phyloP scores from a whole-genome alignment of 129 eudicot genomes.

The Kitagawia praeruptora region DNA sequence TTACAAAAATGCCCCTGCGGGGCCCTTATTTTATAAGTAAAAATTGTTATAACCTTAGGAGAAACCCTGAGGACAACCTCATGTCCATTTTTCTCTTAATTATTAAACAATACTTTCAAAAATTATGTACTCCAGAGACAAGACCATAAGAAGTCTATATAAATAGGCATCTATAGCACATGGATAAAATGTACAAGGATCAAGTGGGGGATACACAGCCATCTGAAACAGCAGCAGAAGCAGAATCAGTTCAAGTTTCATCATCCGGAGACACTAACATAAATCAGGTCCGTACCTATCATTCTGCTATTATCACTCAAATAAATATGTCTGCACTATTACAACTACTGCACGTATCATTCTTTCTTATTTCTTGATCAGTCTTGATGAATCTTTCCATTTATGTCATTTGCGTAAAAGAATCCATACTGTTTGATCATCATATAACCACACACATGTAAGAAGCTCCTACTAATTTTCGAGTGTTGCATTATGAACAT shows the following conservation, averaged over 20 bases:
- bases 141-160: not conserved
- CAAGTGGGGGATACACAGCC: conserved; percentile 2
- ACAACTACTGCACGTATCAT: not conserved
- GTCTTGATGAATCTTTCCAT: not conserved
- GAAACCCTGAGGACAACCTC: too few species aligned
- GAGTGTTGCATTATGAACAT: not conserved
- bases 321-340: not conserved
- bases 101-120: too few species aligned
- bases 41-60: too few species aligned
- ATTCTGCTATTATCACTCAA: not conserved
- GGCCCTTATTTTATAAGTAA: too few species aligned
- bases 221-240: not conserved
- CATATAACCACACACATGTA: not conserved
- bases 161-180: not conserved
- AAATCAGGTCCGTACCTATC: not conserved
- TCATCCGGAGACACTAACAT: not conserved
- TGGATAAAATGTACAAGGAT: not conserved
- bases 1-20: too few species aligned
- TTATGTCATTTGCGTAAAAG: not conserved
- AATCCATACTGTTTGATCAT: not conserved
- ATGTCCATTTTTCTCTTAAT: too few species aligned
- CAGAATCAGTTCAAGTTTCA: not conserved
- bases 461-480: not conserved
- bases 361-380: not conserved
- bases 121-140: too few species aligned